A percentile compares a stretch with the other conserved stretches of the same genome.
phyloP scores from a whole-genome alignment of 129 eudicot genomes.

The Solidago caesia region DNA sequence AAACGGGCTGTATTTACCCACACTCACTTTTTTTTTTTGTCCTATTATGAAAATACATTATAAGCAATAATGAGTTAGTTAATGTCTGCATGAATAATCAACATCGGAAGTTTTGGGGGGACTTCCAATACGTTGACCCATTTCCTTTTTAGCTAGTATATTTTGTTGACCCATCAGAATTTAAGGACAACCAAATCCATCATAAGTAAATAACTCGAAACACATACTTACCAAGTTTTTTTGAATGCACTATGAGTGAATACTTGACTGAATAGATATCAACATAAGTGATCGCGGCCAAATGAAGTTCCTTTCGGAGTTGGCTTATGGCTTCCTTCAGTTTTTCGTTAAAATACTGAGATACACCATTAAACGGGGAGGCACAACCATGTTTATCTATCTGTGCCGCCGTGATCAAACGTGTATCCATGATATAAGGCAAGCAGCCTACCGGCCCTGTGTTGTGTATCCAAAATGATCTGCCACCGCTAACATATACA shows the following conservation, averaged over 20 bases:
- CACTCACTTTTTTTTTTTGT: neutral
- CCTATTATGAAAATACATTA: too few relatives aligned
- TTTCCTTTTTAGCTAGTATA: neutral
- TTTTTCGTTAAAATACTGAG: conserved; percentile 53
- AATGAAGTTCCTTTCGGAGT: conserved; percentile 60
- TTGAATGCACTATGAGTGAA: conserved; percentile 55
- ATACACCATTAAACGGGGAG: conserved; percentile 56
- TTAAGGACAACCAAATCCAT: neutral
- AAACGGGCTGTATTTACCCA: neutral
- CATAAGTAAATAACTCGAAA: conserved; percentile 1
- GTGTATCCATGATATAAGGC: conserved; percentile 61
- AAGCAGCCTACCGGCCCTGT: conserved; percentile 88
- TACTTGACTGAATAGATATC: conserved; percentile 72
- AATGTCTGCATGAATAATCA: too few relatives aligned
- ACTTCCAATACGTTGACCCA: neutral
- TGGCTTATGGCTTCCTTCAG: conserved; percentile 47
- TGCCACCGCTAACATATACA: conserved; percentile 63
- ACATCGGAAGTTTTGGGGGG: too few relatives aligned
- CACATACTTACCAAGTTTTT: conserved; percentile 49
- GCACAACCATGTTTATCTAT: conserved; percentile 67
- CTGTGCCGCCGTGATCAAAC: conserved; percentile 47
- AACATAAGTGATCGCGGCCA: conserved; percentile 71
- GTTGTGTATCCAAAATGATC: conserved; percentile 82
- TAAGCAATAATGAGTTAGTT: too few relatives aligned
- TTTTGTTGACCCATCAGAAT: neutral